Evolutionary conservation across 495 filamentous ascomycete species (phyloP).

Genomic region (Podospora pseudoanserina): DNA sequence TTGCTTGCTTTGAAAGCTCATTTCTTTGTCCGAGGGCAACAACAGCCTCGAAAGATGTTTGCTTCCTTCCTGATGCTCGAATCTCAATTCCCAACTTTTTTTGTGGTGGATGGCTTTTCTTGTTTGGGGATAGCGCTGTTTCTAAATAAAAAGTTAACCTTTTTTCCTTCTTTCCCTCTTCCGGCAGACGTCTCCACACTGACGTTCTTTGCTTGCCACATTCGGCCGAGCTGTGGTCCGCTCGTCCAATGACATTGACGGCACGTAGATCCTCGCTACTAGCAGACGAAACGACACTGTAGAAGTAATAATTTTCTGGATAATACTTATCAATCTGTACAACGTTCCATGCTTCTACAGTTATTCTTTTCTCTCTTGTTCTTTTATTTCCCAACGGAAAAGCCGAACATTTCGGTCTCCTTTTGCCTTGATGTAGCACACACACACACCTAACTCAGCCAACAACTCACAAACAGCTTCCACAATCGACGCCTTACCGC

Average conservation of each 20-base stretch:
- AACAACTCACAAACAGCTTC: background rate
- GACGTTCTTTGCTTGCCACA: conserved; percentile 20
- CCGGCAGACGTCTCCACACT: conserved; percentile 10
- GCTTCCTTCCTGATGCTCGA: background rate
- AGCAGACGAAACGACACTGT: background rate
- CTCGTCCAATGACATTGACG: conserved; percentile 13
- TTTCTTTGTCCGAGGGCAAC: background rate
- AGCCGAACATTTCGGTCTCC: background rate
- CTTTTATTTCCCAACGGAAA: background rate
- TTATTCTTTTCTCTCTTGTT: background rate
- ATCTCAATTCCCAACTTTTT: background rate
- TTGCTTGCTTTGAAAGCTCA: background rate
- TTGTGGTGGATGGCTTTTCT: conserved; percentile 9
- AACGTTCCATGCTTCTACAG: background rate
- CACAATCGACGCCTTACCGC: background rate
- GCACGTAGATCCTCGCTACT: background rate
- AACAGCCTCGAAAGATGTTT: background rate
- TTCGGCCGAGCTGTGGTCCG: conserved; percentile 13
- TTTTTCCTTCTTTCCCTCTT: conserved; percentile 14
- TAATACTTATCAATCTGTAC: background rate
- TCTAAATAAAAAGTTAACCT: conserved; percentile 36
- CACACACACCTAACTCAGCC: too few species aligned
- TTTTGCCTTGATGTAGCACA: background rate
- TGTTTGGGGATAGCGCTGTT: conserved; percentile 21
- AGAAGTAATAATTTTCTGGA: background rate